Conservation (phyloP, 148 eudicot genomes). For the Rhododendron henanense region DNA sequence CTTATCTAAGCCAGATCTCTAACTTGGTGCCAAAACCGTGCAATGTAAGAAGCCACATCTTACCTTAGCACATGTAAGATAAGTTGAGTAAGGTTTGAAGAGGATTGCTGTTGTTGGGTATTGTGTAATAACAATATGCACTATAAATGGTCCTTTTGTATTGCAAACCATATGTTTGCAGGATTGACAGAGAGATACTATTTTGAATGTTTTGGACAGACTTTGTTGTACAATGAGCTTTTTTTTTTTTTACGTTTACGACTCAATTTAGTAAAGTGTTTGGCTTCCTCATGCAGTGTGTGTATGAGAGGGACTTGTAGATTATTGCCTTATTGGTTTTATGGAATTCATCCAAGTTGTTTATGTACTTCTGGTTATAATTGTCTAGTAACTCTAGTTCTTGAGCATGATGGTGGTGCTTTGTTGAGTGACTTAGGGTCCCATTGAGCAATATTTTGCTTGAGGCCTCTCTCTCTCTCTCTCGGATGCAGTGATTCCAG, state of each 20-base stretch:
- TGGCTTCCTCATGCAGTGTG: background rate
- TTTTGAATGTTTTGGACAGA: background rate
- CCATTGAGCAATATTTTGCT: background rate
- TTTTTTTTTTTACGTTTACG: background rate
- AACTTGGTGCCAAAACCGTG: background rate
- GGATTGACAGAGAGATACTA: background rate
- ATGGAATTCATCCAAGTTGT: background rate
- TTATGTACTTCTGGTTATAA: background rate
- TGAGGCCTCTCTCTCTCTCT: background rate
- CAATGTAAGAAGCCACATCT: background rate
- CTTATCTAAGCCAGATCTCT: background rate
- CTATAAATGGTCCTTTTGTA: background rate
- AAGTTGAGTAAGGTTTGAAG: background rate
- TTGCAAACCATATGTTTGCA: background rate
- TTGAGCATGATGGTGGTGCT: background rate
- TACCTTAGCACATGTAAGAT: background rate
- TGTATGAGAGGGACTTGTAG: background rate
- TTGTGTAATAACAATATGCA: background rate
- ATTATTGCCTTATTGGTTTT: background rate
- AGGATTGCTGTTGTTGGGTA: background rate
- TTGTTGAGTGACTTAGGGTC: conserved; percentile 5
- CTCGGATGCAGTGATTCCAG: background rate
- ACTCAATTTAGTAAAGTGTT: background rate
- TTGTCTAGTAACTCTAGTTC: background rate
- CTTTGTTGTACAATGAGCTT: background rate